Base-by-base conservation (phyloP, 2,329 filamentous ascomycete genomes). In the Botrytis fabae region DNA sequence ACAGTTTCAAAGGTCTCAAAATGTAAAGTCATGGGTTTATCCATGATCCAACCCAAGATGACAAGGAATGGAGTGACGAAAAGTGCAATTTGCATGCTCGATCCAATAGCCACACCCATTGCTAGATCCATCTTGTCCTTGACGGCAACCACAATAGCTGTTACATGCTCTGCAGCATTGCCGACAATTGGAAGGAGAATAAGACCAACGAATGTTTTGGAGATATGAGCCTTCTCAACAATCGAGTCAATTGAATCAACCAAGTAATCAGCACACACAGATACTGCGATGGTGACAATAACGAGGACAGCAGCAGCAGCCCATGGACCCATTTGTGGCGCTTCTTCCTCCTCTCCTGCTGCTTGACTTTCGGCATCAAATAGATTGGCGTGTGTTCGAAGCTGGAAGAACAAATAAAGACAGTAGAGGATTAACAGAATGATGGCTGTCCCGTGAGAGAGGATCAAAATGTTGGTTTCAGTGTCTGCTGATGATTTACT, bases 1-100 rank as follows among this genome's bases (percentile, higher is more conserved):
- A 94, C 90, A 0, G 92, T 94, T 83, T 94, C 90, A 78, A 94
- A 93, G 4, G 87, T 92, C 84, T 95, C 91, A 79, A 95, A 95
- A 80, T 93, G 91, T 62, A 95, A 85, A 12, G 91, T 91, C 90
- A 92, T 92, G 25, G 88, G 84, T 66, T 86, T 86, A 74, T 86
- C 83, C 77, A 92, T 90, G 74, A 89, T 87, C 93, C 92, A 95
- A 74, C 92, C 92, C 59, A 94, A 85, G 75, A 95, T 89, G 71
- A 95, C 92, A 66, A 95, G 85, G 83, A 93, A 91, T 0, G 92
- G 92, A 1, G 92, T 95, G 65, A 95, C 92, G 63, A 94, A 90
- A 61, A 95, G 86, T 35, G 93, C 92, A 78, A 95, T 95, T 82
- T 95, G 92, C 80, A 95, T 90, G 81, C 91, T 93, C 73, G 91